Evolutionary conservation across 495 filamentous ascomycete species (phyloP).

Genomic region (Collariella sp.): DNA sequence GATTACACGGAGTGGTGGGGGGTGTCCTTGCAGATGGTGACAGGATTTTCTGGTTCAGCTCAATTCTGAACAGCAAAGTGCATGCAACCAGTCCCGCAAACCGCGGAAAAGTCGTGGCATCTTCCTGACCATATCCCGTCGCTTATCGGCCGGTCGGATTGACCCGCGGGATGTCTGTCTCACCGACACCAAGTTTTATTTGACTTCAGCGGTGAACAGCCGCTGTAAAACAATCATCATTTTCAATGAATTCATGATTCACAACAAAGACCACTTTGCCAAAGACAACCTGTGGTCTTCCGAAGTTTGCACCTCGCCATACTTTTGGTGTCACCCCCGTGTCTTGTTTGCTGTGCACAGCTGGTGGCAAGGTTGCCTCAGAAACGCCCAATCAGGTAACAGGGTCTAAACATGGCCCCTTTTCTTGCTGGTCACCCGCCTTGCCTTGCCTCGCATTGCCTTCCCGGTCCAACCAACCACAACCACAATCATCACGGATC

Average conservation of each 20-base stretch:
- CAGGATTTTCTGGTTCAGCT: not conserved
- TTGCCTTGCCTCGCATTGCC: not conserved
- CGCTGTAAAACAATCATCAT: too few species aligned
- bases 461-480: not conserved
- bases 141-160: not conserved
- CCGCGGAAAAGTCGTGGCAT: not conserved
- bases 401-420: conserved; percentile 8
- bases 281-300: too few species aligned
- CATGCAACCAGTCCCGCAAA: not conserved
- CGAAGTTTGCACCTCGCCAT: not conserved
- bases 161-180: too few species aligned
- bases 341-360: not conserved
- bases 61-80: not conserved
- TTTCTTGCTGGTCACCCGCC: too few species aligned
- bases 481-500: not conserved
- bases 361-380: conserved; percentile 12
- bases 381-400: conserved; percentile 18
- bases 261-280: too few species aligned
- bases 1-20: not conserved
- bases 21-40: not conserved
- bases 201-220: too few species aligned
- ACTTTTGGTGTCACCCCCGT: not conserved
- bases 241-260: too few species aligned
- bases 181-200: too few species aligned
- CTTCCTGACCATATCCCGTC: not conserved